Evolutionary conservation across 2,329 filamentous ascomycete species (phyloP).

Genomic region (Ceratocystis ficicola): DNA sequence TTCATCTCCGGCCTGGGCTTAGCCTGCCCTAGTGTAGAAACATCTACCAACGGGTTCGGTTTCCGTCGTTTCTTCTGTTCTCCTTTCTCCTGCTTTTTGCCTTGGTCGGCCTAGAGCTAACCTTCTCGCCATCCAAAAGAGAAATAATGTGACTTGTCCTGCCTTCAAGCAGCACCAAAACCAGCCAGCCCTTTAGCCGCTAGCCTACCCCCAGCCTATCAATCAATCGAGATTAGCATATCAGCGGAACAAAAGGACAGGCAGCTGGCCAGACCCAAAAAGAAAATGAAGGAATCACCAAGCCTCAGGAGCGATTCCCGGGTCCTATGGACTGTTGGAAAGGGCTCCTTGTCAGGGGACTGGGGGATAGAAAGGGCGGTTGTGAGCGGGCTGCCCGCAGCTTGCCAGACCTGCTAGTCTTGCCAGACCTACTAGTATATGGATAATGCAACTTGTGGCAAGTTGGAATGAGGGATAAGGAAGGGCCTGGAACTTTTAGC

Average conservation of each 20-base stretch:
- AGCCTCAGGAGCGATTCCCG: not conserved
- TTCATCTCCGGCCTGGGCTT: not conserved
- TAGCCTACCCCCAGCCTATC: not conserved
- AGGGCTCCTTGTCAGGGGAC: not conserved
- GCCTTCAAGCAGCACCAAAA: too few species aligned
- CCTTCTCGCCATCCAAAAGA: not conserved
- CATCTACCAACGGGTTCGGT: not conserved
- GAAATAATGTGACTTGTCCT: not conserved
- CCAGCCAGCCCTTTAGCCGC: not conserved
- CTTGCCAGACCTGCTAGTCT: not conserved
- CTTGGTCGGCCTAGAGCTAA: not conserved
- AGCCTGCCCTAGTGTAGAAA: not conserved
- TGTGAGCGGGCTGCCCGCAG: not conserved
- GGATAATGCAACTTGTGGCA: not conserved
- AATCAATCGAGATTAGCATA: not conserved
- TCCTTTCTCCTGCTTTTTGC: constrained; percentile 6
- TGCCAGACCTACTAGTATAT: not conserved
- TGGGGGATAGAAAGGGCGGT: not conserved
- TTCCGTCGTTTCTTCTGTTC: not conserved
- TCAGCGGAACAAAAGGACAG: not conserved
- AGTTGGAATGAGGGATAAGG: constrained; percentile 5
- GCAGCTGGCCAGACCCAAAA: not conserved
- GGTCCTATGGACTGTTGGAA: not conserved
- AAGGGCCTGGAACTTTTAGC: constrained; percentile 3
- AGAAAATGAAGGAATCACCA: not conserved